Evolutionary conservation across 225 moss, liverwort and hornwort genomes (phyloP).

Genomic region (Pleurozium schreberi): DNA sequence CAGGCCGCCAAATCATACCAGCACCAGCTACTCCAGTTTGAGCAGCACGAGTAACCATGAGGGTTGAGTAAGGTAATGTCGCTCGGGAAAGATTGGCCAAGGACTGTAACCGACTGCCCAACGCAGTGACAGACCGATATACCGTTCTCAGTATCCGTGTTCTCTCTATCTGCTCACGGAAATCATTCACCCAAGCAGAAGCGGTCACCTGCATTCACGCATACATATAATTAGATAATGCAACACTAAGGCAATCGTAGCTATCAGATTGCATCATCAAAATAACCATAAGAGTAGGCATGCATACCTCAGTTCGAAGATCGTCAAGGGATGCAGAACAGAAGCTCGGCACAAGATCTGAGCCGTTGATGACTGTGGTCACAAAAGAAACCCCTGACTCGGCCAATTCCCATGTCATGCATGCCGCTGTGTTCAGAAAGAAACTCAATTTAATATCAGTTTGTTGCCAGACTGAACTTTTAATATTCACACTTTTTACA

Average conservation of each 20-base stretch:
- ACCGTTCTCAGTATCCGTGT: constrained; percentile 86
- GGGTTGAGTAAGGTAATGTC: constrained; percentile 40
- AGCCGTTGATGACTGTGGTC: constrained; percentile 74
- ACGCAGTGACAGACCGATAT: constrained; percentile 78
- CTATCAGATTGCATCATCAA: not conserved
- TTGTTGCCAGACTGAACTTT: not conserved
- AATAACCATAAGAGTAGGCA: not conserved
- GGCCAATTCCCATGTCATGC: constrained; percentile 95
- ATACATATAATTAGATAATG: not conserved
- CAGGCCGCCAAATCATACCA: constrained; percentile 96
- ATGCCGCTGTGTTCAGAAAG: constrained; percentile 44
- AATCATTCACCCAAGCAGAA: constrained; percentile 88
- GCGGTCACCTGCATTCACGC: constrained; percentile 50
- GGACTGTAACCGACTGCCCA: constrained; percentile 61
- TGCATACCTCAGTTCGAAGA: constrained; percentile 69
- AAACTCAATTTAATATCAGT: not conserved
- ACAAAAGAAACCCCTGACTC: constrained; percentile 67
- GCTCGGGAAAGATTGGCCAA: constrained; percentile 74
- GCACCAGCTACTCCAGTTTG: constrained; percentile 80
- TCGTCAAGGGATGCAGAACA: constrained; percentile 77
- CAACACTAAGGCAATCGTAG: constrained; percentile 7
- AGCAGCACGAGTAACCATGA: constrained; percentile 66
- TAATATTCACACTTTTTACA: not conserved
- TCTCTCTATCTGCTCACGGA: constrained; percentile 95
- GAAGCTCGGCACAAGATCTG: constrained; percentile 83